Evolutionary conservation across 1,284 basidiomycete species (phyloP).

Genomic region (Boletus smithii): DNA sequence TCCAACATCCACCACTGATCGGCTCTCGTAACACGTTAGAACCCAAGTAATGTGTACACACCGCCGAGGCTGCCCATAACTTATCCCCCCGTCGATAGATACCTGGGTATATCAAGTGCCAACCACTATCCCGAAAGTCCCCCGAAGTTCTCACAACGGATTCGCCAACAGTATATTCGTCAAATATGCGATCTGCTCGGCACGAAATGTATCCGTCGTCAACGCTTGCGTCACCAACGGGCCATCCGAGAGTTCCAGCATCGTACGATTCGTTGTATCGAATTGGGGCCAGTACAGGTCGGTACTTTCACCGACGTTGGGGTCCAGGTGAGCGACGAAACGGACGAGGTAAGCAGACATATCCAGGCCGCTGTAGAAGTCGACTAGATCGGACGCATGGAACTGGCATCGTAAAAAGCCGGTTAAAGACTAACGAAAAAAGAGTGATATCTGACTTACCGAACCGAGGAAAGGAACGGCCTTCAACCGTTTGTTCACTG

Average conservation of each 20-base stretch:
- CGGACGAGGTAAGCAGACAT: slow-evolving; percentile 41
- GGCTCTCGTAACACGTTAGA: too few relatives aligned
- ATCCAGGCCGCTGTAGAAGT: slow-evolving; percentile 38
- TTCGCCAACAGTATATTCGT: slow-evolving; percentile 37
- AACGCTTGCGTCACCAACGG: slow-evolving; percentile 34
- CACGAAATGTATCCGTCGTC: slow-evolving; percentile 43
- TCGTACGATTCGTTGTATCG: slow-evolving; percentile 32
- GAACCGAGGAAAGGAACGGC: slow-evolving; percentile 42
- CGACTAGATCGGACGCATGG: slow-evolving; percentile 42
- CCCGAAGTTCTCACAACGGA: slow-evolving; percentile 29
- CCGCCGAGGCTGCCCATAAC: too few relatives aligned
- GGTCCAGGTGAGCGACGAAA: slow-evolving; percentile 44
- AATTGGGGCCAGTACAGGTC: slow-evolving; percentile 51
- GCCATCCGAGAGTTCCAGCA: slow-evolving; percentile 48
- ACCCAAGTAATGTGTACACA: too few relatives aligned
- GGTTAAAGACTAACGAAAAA: background rate
- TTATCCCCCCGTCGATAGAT: too few relatives aligned
- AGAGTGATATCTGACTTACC: slow-evolving; percentile 27
- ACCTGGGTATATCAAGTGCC: too few relatives aligned
- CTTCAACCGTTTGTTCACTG: slow-evolving; percentile 48
- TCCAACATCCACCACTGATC: too few relatives aligned
- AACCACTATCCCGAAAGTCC: too few relatives aligned
- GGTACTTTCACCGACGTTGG: slow-evolving; percentile 39
- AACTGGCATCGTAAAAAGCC: slow-evolving; percentile 17
- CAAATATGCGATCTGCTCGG: slow-evolving; percentile 40